phyloP scores from a whole-genome alignment of 805 yeast genomes.

The Komagataella kurtzmanii region DNA sequence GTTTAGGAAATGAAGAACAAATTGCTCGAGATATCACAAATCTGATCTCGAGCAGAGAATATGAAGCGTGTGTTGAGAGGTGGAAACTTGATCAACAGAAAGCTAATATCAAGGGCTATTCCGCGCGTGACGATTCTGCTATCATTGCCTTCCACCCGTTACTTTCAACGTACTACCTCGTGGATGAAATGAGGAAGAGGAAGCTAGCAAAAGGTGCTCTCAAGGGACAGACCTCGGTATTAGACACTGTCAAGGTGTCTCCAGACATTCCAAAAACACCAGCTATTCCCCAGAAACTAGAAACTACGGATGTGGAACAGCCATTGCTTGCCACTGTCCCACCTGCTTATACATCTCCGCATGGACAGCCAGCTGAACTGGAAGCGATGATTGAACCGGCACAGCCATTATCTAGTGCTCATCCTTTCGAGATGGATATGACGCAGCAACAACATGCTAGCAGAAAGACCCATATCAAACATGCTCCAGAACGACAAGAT shows the following conservation, averaged over 20 bases:
- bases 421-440: not conserved
- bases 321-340: conserved; percentile 6
- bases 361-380: conserved; percentile 8
- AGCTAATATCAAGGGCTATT: conserved; percentile 6
- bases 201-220: conserved; percentile 16
- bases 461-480: not conserved
- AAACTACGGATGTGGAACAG: conserved; percentile 22
- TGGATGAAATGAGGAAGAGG: conserved; percentile 70
- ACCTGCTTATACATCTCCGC: conserved; percentile 28
- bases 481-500: not conserved
- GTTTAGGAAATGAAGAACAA: conserved; percentile 58
- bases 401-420: not conserved
- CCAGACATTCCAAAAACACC: not conserved
- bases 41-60: conserved; percentile 45
- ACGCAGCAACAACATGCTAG: not conserved
- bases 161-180: conserved; percentile 74
- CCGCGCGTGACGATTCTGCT: conserved; percentile 45
- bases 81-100: not conserved
- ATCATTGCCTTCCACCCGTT: conserved; percentile 82
- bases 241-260: not conserved
- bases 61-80: not conserved
- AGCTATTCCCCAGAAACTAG: conserved; percentile 3
- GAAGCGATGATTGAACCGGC: not conserved
- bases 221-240: not conserved
- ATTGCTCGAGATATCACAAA: conserved; percentile 40